Evolutionary conservation across 2,329 filamentous ascomycete genomes (phyloP).

Genomic region (Pseudogymnoascus sp.): DNA sequence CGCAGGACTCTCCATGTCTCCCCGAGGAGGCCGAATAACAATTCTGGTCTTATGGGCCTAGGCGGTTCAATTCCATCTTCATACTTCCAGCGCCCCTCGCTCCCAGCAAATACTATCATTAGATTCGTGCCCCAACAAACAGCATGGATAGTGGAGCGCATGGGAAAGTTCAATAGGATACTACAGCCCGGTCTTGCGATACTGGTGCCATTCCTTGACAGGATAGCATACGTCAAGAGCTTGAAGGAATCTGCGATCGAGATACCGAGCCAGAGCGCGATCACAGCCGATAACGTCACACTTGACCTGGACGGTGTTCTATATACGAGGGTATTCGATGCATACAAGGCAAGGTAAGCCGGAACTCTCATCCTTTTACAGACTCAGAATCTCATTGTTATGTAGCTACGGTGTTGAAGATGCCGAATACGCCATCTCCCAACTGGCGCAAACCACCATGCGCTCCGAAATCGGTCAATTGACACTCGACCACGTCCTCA

Average conservation of each 20-base stretch:
- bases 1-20: constrained; percentile 22
- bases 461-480: constrained; percentile 96
- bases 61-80: constrained; percentile 45
- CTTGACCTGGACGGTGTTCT: constrained; percentile 91
- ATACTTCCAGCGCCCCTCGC: constrained; percentile 67
- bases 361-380: background rate
- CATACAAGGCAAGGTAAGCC: constrained; percentile 85
- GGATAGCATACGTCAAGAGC: constrained; percentile 95
- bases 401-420: constrained; percentile 92
- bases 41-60: constrained; percentile 23
- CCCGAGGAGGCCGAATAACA: constrained; percentile 20
- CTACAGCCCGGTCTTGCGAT: constrained; percentile 85
- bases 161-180: constrained; percentile 95
- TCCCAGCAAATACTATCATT: constrained; percentile 89
- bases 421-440: constrained; percentile 95
- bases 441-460: constrained; percentile 98
- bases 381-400: background rate
- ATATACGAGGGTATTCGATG: constrained; percentile 93
- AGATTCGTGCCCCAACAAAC: constrained; percentile 99
- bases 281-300: constrained; percentile 97
- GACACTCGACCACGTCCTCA: constrained; percentile 91
- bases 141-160: constrained; percentile 98
- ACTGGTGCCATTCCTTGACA: constrained; percentile 81
- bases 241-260: constrained; percentile 94
- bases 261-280: constrained; percentile 94